Base-by-base conservation (phyloP, 2,329 filamentous ascomycete species). In the Amesomyces nigricolor region DNA sequence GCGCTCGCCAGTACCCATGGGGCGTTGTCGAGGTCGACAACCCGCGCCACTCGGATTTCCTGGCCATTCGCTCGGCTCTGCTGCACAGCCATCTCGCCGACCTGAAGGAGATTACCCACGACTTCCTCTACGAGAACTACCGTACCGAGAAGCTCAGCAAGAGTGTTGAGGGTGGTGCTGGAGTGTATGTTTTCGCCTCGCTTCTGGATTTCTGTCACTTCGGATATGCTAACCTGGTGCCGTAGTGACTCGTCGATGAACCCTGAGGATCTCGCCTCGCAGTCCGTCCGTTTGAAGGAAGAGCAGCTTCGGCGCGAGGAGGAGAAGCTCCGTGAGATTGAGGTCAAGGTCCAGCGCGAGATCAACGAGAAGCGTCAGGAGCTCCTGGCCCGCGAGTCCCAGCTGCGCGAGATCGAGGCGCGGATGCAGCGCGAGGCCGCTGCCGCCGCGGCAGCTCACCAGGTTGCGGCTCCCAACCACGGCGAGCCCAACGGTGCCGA, bases 281-380 rank as follows among this genome's bases (percentile, higher is more conserved):
- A 99, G 76, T 97, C 91, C 38, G 94, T 99, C 61, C 91, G 94
- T 63, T 87, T 99, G 73, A 99, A 99, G 90, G 94, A 99, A 74
- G 94, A 99, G 77, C 94, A 99, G 75, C 88, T 99, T 66, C 90
- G 94, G 71, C 91, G 94, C 69, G 94, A 99, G 76, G 94, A 99
- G 79, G 94, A 99, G 87, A 99, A 99, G 81, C 87, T 99, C 62
- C 89, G 94, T 74, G 94, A 99, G 79, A 97, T 99, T 72, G 94
- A 99, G 73, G 81, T 96, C 79, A 99, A 99, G 86, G 94, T 99
- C 61, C 94, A 99, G 79, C 89, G 94, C 71, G 94, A 99, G 77
- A 99, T 99, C 79, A 96, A 96, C 77, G 94, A 97, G 83, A 99
- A 99, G 85, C 87, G 94, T 78, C 94, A 99, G 78, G 94, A 99